A percentile compares a stretch with the other conserved stretches of the same genome.
Evolutionary conservation across 1,139 yeast genomes (phyloP).

Genomic region (Debaryomycetaceae sp.): DNA sequence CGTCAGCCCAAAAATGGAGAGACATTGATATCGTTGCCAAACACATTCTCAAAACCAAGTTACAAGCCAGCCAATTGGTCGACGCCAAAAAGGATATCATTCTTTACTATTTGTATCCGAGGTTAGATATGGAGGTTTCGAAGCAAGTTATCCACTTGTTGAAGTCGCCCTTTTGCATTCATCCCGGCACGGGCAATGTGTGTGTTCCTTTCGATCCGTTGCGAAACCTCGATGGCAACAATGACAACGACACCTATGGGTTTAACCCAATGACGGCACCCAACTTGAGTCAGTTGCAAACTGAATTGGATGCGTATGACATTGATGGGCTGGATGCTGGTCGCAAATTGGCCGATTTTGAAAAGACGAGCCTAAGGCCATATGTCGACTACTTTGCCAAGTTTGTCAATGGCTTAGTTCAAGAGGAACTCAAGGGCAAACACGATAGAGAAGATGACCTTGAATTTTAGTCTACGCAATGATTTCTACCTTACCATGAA

Average conservation of each 20-base stretch:
- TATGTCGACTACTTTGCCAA: conserved; percentile 67
- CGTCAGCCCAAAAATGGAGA: conserved; percentile 64
- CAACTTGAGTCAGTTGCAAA: conserved; percentile 57
- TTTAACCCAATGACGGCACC: conserved; percentile 85
- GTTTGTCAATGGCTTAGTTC: conserved; percentile 55
- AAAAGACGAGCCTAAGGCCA: conserved; percentile 68
- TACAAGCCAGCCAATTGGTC: conserved; percentile 40
- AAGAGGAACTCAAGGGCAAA: conserved; percentile 50
- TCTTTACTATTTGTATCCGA: conserved; percentile 78
- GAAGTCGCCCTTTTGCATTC: conserved; percentile 97
- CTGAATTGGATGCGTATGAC: conserved; percentile 48
- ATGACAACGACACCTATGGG: conserved; percentile 40
- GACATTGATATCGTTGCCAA: conserved; percentile 65
- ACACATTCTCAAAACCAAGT: conserved; percentile 40
- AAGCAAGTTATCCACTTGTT: conserved; percentile 85
- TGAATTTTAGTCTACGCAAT: conserved; percentile 19
- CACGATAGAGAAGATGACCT: conserved; percentile 41
- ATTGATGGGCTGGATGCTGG: conserved; percentile 23
- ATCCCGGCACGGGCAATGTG: conserved; percentile 95
- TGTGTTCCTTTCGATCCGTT: conserved; percentile 87
- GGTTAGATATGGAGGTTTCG: conserved; percentile 91
- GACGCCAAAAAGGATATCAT: conserved; percentile 85
- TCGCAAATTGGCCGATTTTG: conserved; percentile 40
- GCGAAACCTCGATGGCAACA: conserved; percentile 29
- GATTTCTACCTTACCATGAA: conserved; percentile 1